These are phyloP conservation scores for Fusarium sp. DNA, from an alignment of 2,329 filamentous ascomycete genomes.

Conservation along the genomic window DNA sequence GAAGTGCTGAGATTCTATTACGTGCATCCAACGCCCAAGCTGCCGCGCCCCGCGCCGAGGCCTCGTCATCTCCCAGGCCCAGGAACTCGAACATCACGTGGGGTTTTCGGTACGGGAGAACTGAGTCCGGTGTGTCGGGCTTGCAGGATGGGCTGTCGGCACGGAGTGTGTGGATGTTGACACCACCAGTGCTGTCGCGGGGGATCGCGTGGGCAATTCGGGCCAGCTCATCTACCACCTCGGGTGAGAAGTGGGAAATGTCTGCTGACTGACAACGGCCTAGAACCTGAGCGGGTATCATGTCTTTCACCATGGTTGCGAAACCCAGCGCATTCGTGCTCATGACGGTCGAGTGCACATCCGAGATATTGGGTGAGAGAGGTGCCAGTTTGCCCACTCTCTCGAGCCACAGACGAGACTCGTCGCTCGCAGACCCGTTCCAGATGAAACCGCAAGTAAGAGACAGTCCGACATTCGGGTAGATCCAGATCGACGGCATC, in stretches of 20 bases:
- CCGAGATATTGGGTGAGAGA: not conserved
- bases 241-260: conserved; percentile 1
- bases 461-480: not conserved
- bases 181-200: not conserved
- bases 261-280: conserved; percentile 3
- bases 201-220: conserved; percentile 4
- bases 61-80: conserved; percentile 1
- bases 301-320: conserved; percentile 2
- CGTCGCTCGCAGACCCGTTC: conserved; percentile 8
- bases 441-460: conserved; percentile 12
- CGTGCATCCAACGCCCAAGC: conserved; percentile 11
- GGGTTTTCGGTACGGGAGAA: conserved; percentile 8
- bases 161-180: conserved; percentile 10
- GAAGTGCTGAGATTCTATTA: conserved; percentile 3
- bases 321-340: conserved; percentile 9
- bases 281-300: conserved; percentile 7
- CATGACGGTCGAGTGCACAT: not conserved
- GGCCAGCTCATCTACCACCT: conserved; percentile 3
- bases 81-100: conserved; percentile 18
- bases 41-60: not conserved
- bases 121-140: conserved; percentile 6
- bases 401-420: conserved; percentile 9
- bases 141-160: conserved; percentile 11
- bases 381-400: conserved; percentile 2
- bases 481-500: conserved; percentile 10